Percentiles rank a stretch among this genome's conserved stretches.
Conservation (phyloP, 2,329 filamentous ascomycete genomes). For the Bipolaris victoriae region DNA sequence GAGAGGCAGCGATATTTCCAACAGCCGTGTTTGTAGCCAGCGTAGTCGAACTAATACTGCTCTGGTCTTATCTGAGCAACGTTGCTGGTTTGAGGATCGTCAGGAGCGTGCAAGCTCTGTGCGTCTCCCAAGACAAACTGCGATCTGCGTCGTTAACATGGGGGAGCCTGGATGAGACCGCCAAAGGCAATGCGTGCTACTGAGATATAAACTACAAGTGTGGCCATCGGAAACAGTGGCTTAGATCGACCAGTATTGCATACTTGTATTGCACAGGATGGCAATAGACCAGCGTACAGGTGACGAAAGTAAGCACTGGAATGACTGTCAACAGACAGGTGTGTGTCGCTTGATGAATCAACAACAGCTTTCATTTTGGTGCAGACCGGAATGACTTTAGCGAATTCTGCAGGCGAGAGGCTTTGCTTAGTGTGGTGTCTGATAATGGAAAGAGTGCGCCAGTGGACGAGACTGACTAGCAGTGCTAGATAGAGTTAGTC, state of each 20-base stretch:
- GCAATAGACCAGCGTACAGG: constrained; percentile 27
- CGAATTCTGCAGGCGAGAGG: background rate
- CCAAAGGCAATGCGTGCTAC: constrained; percentile 27
- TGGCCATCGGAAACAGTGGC: constrained; percentile 27
- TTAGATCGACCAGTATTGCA: constrained; percentile 17
- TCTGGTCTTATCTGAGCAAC: background rate
- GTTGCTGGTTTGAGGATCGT: background rate
- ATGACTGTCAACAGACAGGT: constrained; percentile 16
- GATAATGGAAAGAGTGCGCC: constrained; percentile 13
- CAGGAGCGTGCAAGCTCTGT: background rate
- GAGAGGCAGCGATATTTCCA: background rate
- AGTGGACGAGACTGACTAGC: constrained; percentile 21
- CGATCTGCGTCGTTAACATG: constrained; percentile 3
- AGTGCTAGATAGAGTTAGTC: constrained; percentile 24
- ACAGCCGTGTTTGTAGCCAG: constrained; percentile 32
- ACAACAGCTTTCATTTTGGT: background rate
- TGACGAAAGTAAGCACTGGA: constrained; percentile 15
- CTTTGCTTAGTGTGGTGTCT: constrained; percentile 18
- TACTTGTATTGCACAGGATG: constrained; percentile 33
- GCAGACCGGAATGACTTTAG: too few species aligned
- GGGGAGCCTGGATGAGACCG: constrained; percentile 29
- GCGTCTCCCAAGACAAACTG: background rate
- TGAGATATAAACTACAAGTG: constrained; percentile 17
- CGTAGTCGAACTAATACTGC: constrained; percentile 17
- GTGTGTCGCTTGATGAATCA: constrained; percentile 30